Base-by-base conservation (phyloP, 768 basidiomycete species). In the Myochromella boudieri region DNA sequence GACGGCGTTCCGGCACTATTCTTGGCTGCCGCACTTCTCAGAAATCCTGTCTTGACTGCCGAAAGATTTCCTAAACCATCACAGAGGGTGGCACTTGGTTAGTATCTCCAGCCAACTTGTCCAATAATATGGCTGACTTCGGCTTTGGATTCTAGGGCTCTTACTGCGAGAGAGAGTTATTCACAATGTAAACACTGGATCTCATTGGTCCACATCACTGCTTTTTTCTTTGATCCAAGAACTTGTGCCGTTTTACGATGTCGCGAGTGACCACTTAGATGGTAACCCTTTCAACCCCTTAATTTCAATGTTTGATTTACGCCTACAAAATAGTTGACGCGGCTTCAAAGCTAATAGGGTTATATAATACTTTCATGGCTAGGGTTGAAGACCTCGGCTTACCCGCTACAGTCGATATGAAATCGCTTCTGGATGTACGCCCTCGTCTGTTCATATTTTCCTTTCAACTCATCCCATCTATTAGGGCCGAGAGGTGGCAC, bases 191-290 rank as follows among this genome's bases (percentile, higher is more conserved):
- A 60, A 65, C 24, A 77, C 77, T 5, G 88, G 81, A 12, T 74
- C 78, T 9, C 75, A 82, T 37, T 95, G 89, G 91, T 69, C 81
- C 17, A 76, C 73, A 3, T 85, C 89, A 7, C 54, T 90, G 28
- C 60, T 92, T 7, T 93, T 93, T 61, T 81, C 91, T 1, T 66
- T 92, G 32, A 71, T 89, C 5, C 80, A 81, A 57, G 87, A 94
- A 53, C 65, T 93, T 10, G 71, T 80, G 0, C 75, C 74, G 6
- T 61, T 71, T 5, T 89, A 82, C 60, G 63, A 78, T 51, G 46
- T 58, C 10, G 47, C 56, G 1, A 54, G 64, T 6, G 73, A 77
- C 49, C 45, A 48, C 10, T 62, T 85, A 12, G 64, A 81, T 45
- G 59, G 80, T 83, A 49, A 75, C 41, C 40, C 33, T 24, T 20